Base-by-base conservation (phyloP, 2,329 filamentous ascomycete species). In the Calonectria pseudoreteaudii region DNA sequence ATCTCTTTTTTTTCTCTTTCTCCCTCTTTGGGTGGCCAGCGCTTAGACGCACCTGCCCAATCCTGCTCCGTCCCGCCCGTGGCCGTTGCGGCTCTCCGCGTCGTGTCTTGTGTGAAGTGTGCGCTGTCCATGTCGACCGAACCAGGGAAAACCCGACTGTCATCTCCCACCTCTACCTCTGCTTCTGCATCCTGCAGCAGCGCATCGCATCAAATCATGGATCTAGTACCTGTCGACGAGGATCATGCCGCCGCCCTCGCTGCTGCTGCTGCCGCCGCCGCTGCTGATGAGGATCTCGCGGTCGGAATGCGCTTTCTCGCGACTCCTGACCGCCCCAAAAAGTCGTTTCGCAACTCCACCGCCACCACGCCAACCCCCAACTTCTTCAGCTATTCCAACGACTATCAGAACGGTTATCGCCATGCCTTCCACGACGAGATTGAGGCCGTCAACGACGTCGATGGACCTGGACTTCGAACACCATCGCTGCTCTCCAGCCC, bases 401-500 rank as follows among this genome's bases (percentile, higher is more conserved):
- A 77, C 49, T 80, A 78, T 66, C 76, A 74, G 49, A 75, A 74
- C 71, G 78, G 78, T 68, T 80, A 77, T 72, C 79, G 77, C 71
- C 72, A 75, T 70, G 74, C 70, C 53, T 81, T 80, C 71, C 78
- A 76, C 74, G 77, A 81, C 73, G 78, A 81, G 53, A 74, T 76
- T 68, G 78, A 80, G 26, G 70, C 71, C 52, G 71, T 66, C 3
- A 74, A 71, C 16, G 78, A 79, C 9, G 70, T 75, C 47, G 79
- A 81, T 66, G 56, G 75, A 50, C 71, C 74, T 20, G 78, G 78
- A 26, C 56, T 81, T 34, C 75, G 79, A 16, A 80, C 81, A 13
- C 83, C 82, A 38, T 80, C 82, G 44, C 78, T 80, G 26, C 76
- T 82, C 14, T 82, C 83, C 44, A 84, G 81, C 66, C 82, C 83